Evolutionary conservation across 257 asterid species (phyloP), one percentile per base, ranked within the genome.

Genomic region (Fraxinus pennsylvanica): DNA sequence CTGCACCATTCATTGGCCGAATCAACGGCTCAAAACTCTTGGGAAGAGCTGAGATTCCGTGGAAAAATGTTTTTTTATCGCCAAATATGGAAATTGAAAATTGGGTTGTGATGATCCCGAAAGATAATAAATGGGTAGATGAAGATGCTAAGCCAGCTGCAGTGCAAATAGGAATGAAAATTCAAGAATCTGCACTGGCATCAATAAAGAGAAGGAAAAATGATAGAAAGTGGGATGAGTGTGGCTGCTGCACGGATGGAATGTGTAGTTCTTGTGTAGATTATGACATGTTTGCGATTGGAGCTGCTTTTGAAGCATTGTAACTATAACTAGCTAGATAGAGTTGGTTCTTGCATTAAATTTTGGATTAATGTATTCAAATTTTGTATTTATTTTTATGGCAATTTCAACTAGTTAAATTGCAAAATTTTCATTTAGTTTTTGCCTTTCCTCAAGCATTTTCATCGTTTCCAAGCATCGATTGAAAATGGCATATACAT

Each of bases 41-140:
- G 75, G 97, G 91, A 0, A 85, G 75, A 85, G 90, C 86, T 43
- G 90, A 89, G 82, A 59, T 90, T 84, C 89, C 90, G 19, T 87
- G 91, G 96, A 81, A 45, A 75, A 81, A 66, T 50, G 84, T 78
- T 9, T 68, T 83, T 15, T 89, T 78, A 15, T 76, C 86, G 1
- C 75, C 70, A 3, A 57, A 52, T 43, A 61, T 86, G 91, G 87
- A 78, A 81, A 68, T 86, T 3, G 86, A 86, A 82, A 86, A 87
- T 54, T 90, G 96, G 92, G 85, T 79, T 13, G 75, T 74, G 25
- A 84, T 91, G 92, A 72, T 72, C 38, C 57, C 87, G 0, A 84
- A 85, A 61, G 79, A 25, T 61, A 17, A 76, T 1, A 33, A 38
- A 7, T 10, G 80, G n/a, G 80, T 71, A 5, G 52, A 82, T 19